A percentile compares a stretch with the other conserved stretches of the same genome.
phyloP scores from a whole-genome alignment of 768 basidiomycete species.

The Tremella fuciformis region DNA sequence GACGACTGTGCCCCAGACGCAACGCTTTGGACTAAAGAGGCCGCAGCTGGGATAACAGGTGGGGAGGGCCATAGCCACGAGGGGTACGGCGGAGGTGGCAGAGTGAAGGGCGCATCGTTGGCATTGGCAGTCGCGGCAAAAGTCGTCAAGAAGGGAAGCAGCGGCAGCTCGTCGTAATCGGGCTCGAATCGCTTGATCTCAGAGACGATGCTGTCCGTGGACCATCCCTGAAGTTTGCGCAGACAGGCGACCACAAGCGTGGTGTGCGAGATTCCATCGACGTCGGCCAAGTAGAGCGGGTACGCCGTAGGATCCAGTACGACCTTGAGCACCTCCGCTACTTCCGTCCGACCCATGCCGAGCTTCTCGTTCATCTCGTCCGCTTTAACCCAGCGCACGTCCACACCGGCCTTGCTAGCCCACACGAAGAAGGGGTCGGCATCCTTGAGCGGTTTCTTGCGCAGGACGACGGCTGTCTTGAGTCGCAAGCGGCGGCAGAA shows the following conservation, averaged over 20 bases:
- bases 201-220: constrained; percentile 35
- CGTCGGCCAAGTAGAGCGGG: constrained; percentile 43
- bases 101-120: constrained; percentile 16
- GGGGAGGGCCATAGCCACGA: constrained; percentile 39
- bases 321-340: constrained; percentile 37
- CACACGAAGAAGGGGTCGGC: constrained; percentile 23
- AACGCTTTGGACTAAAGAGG: not conserved
- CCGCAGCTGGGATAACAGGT: not conserved
- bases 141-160: constrained; percentile 34
- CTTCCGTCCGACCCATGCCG: constrained; percentile 40
- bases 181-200: constrained; percentile 45
- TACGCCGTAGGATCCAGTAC: constrained; percentile 33
- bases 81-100: constrained; percentile 37
- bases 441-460: constrained; percentile 30
- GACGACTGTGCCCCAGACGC: not conserved
- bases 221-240: constrained; percentile 45
- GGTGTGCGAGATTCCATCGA: constrained; percentile 47
- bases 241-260: constrained; percentile 39
- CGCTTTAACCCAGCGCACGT: constrained; percentile 40
- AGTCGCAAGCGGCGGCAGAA: constrained; percentile 29
- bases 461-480: constrained; percentile 28
- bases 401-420: constrained; percentile 25
- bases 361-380: constrained; percentile 39
- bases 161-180: constrained; percentile 39
- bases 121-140: constrained; percentile 22